A percentile compares a stretch with the other conserved stretches of the same genome.
Evolutionary conservation across 1,139 yeast species (phyloP).

Genomic region (Saccharomyces hybrid): DNA sequence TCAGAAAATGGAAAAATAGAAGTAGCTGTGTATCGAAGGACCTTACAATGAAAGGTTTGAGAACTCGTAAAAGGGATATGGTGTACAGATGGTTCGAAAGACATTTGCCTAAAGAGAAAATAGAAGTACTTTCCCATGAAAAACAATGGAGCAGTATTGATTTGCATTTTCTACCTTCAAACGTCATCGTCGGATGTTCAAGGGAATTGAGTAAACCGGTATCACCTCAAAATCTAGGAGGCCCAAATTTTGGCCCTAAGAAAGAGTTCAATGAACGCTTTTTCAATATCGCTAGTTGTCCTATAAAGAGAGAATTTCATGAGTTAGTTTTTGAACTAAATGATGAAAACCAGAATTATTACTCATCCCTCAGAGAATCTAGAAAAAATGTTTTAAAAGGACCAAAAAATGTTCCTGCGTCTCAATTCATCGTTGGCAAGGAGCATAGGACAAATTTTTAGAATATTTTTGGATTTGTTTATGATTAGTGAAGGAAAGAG

Average conservation of each 20-base stretch:
- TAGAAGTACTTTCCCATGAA: background rate
- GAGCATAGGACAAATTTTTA: background rate
- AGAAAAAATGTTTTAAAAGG: background rate
- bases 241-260: background rate
- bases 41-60: background rate
- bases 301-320: background rate
- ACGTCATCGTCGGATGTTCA: background rate
- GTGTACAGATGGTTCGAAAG: background rate
- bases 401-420: background rate
- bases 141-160: background rate
- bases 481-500: background rate
- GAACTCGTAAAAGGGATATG: background rate
- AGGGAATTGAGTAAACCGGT: background rate
- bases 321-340: background rate
- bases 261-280: background rate
- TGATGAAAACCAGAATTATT: background rate
- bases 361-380: background rate
- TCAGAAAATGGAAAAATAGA: background rate
- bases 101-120: background rate
- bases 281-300: background rate
- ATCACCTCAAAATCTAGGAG: background rate
- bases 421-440: background rate
- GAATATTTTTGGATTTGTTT: background rate
- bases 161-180: background rate
- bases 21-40: background rate